Percentiles rank a stretch among this genome's conserved stretches.
Evolutionary conservation across 306 rosid species (phyloP).

Genomic region (Pterocarpus santalinus): DNA sequence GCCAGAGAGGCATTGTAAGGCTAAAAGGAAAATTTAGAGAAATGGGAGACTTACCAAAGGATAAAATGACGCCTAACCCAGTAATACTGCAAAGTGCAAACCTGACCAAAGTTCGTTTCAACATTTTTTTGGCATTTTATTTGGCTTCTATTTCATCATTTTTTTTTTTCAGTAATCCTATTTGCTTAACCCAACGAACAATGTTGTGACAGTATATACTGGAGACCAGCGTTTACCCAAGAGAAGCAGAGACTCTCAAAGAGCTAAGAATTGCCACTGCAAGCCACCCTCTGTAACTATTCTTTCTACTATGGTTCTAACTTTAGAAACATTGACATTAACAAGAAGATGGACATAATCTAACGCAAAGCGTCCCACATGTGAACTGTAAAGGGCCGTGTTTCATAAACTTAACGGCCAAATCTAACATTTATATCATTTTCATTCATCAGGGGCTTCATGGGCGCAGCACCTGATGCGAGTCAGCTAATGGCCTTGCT

Average conservation of each 20-base stretch:
- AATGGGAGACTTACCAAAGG: too few relatives aligned
- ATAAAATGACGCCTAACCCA: too few relatives aligned
- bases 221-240: constrained; percentile 52
- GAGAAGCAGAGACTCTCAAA: constrained; percentile 53
- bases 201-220: constrained; percentile 49
- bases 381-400: too few relatives aligned
- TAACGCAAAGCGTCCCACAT: too few relatives aligned
- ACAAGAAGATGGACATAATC: too few relatives aligned
- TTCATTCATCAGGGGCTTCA: constrained; percentile 39
- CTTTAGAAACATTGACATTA: background rate
- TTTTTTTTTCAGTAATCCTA: background rate
- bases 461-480: constrained; percentile 52
- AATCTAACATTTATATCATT: background rate
- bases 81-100: too few relatives aligned
- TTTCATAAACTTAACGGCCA: background rate
- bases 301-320: background rate
- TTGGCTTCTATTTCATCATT: background rate
- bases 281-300: constrained; percentile 42
- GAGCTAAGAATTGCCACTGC: constrained; percentile 48
- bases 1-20: too few relatives aligned
- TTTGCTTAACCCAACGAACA: background rate
- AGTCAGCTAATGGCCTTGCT: constrained; percentile 48
- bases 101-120: constrained; percentile 22
- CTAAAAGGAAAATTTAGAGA: too few relatives aligned
- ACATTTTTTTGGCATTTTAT: background rate